Base-by-base conservation (phyloP, 2,329 filamentous ascomycete species). In the Sphaerulina vaccinii region DNA sequence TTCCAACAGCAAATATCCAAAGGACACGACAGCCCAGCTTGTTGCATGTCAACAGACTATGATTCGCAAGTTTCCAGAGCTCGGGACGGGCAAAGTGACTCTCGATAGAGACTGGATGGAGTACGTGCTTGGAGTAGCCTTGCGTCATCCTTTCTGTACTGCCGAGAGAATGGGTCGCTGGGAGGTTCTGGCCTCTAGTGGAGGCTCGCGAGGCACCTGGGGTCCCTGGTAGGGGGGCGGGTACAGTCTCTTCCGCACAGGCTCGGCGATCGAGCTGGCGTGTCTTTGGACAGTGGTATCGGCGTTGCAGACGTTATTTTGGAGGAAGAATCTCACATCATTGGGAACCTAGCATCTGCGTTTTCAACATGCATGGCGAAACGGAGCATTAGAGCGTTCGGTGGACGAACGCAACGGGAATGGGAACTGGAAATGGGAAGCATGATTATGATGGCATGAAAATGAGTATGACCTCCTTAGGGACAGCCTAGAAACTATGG, bases 101-200 rank as follows among this genome's bases (percentile, higher is more conserved):
- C 46, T 66, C 24, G 46, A 16, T 5, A 50, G 45, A 5, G 56
- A 59, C 5, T 66, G 62, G 62, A 56, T 66, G 29, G 62, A 65
- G 50, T 65, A 62, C 37, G 52, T 62, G 21, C 55, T 66, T n/a
- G 63, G 61, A 1, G 42, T 59, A 5, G 49, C 53, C 7, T 33
- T 64, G 36, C 52, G 59, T 19, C 57, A 52, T 35, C 62, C 62
- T 5, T 63, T 62, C 32, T 62, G 61, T 36, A 62, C 57, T 4
- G 49, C 52, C 11, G 58, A 56, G 36, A 56, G 47, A n/a, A 64
- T 65, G 64, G 60, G 62, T 1, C 45, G 58, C 37, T 64, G 58
- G 55, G 63, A 66, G 42, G 39, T 65, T 11, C 39, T 66, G 32
- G 55, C 59, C 36, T 49, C 52, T 29, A 57, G 58, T 47, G 56